Percentiles rank a stretch among this genome's conserved stretches.
These are phyloP conservation scores for Drechslerella dactyloides DNA, from an alignment of 2,329 filamentous ascomycete species.

Conservation along the genomic window DNA sequence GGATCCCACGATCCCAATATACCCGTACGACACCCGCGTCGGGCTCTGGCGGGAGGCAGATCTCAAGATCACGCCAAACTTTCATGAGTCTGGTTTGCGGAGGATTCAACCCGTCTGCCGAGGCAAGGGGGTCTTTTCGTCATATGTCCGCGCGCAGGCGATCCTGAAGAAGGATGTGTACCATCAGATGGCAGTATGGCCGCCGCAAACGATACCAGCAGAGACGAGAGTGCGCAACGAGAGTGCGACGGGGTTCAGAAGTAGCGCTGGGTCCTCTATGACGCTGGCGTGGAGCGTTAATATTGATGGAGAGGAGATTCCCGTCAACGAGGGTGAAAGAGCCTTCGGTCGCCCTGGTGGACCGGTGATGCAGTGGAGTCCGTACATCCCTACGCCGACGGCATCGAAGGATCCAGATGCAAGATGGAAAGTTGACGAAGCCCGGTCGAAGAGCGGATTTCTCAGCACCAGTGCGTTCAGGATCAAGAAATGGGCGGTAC, in stretches of 20 bases:
- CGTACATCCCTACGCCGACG: constrained; percentile 16
- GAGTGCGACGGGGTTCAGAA: constrained; percentile 37
- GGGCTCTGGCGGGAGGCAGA: constrained; percentile 50
- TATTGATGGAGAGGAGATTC: constrained; percentile 28
- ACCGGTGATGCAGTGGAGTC: constrained; percentile 31
- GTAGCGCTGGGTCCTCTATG: constrained; percentile 31
- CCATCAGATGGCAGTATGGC: constrained; percentile 53
- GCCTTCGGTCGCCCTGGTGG: constrained; percentile 20
- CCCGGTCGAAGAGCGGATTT: constrained; percentile 24
- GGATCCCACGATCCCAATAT: constrained; percentile 39
- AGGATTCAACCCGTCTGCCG: constrained; percentile 49
- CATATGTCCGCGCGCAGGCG: constrained; percentile 46
- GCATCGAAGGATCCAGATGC: not conserved
- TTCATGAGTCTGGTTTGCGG: constrained; percentile 39
- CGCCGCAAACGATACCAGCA: constrained; percentile 52
- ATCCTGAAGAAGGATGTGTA: constrained; percentile 44
- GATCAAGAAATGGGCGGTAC: constrained; percentile 37
- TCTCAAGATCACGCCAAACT: constrained; percentile 49
- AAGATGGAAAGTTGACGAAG: constrained; percentile 31
- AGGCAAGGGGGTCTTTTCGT: constrained; percentile 39
- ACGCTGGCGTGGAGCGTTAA: constrained; percentile 35
- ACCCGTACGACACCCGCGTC: constrained; percentile 38
- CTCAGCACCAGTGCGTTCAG: constrained; percentile 24
- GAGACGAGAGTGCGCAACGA: constrained; percentile 43
- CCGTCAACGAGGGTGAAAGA: constrained; percentile 14